phyloP scores from a whole-genome alignment of 306 rosid genomes.

The Fragaria vesca region DNA sequence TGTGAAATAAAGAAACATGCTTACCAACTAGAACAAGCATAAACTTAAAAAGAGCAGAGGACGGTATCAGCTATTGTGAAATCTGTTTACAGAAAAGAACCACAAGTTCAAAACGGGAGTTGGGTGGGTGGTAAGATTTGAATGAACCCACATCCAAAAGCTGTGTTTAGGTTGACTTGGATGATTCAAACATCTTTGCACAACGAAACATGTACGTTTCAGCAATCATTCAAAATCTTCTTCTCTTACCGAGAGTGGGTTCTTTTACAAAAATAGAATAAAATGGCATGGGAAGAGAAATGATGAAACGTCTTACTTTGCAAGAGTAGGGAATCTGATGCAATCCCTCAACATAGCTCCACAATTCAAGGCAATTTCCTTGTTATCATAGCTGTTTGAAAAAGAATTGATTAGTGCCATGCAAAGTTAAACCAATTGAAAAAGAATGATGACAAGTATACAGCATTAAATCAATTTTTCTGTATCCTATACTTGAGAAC shows the following conservation, averaged over 20 bases:
- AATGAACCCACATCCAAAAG: neutral
- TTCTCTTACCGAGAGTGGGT: conserved; percentile 14
- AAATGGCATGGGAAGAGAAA: conserved; percentile 2
- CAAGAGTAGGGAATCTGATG: conserved; percentile 76
- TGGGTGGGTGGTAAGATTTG: neutral
- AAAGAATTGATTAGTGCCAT: conserved; percentile 19
- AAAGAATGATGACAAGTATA: neutral
- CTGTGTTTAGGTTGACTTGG: neutral
- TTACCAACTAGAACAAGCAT: conserved; percentile 10
- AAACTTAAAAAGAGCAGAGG: conserved; percentile 1
- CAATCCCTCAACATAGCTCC: conserved; percentile 96
- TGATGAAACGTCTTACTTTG: conserved; percentile 60
- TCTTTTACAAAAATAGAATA: conserved; percentile 13
- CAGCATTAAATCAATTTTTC: neutral
- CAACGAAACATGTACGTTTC: neutral
- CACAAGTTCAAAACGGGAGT: neutral
- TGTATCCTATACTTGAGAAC: neutral
- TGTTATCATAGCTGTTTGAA: conserved; percentile 84
- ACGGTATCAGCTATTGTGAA: neutral
- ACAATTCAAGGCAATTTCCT: conserved; percentile 87
- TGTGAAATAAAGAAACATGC: conserved; percentile 33
- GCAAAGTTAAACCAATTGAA: conserved; percentile 5
- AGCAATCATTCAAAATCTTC: neutral
- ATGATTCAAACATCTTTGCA: neutral
- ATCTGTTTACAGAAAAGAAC: neutral